Base-by-base conservation (phyloP, 768 basidiomycete species). In the Russula dissimulans region DNA sequence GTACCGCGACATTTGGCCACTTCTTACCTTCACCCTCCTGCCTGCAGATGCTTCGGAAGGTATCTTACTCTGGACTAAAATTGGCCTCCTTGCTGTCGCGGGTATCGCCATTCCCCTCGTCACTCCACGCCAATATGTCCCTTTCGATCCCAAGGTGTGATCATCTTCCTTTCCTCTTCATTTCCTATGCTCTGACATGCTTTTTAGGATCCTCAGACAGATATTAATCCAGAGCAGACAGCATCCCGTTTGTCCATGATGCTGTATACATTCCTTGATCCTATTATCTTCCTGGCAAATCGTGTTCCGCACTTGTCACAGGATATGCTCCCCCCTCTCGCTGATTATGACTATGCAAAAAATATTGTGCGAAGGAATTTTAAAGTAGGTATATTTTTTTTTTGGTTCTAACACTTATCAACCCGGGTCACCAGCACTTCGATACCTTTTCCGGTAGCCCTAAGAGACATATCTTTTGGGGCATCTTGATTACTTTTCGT, bases 1-100 rank as follows among this genome's bases (percentile, higher is more conserved):
- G 38, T 84, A 83, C 65, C 78, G 85, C n/a, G 79, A 82, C 66
- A 52, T 87, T 7, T 84, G 76, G 68, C 86, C 86, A 12, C 66
- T 86, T 9, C 71, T 76, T 15, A 86, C 83, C 0, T 85, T 74
- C 69, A 75, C 73, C n/a, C 70, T 76, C 26, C 38, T 57, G 14
- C 82, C 84, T 7, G 61, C 72, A 18, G 86, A 88, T 64, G 65
- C 68, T 1, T 67, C 67, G 1, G 80, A 81, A 63, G 79, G 81
- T 7, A 59, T 68, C 52, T 58, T 81, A 39, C 69, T 85, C 18
- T 87, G 85, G 85, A 69, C 71, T 3, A 79, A 84, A 67, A 58
- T 84, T 4, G 67, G 61, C 18, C 52, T 81, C 11, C 73, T 86
- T 15, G 64, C 74, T 7, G 32, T 80, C 6, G 78, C 74, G 9